Evolutionary conservation across 768 basidiomycete genomes (phyloP).

Genomic region (Trametes coccinea): DNA sequence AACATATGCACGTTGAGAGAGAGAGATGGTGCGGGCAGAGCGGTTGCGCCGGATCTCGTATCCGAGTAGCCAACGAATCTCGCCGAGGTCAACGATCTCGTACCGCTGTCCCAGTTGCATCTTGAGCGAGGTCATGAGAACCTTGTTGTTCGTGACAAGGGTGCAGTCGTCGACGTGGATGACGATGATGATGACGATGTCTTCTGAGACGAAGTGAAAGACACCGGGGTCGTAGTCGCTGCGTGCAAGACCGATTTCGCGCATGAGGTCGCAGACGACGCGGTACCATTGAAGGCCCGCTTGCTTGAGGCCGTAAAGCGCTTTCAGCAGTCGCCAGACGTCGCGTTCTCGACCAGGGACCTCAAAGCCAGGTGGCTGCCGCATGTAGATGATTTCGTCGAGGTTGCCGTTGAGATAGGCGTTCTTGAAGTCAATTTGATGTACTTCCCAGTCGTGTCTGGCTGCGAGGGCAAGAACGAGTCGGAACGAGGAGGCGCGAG

Average conservation of each 20-base stretch:
- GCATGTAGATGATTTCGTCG: constrained; percentile 20
- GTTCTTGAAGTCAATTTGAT: constrained; percentile 37
- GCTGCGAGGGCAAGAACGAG: constrained; percentile 31
- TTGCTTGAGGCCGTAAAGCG: constrained; percentile 35
- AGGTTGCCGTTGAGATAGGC: constrained; percentile 32
- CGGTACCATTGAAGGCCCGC: constrained; percentile 25
- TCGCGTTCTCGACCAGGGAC: constrained; percentile 9
- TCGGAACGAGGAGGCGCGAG: constrained; percentile 29
- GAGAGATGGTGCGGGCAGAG: constrained; percentile 1
- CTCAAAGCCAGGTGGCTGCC: constrained; percentile 3
- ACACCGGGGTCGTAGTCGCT: constrained; percentile 17
- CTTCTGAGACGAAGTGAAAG: not conserved
- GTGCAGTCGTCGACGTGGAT: constrained; percentile 24
- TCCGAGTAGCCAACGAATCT: constrained; percentile 21
- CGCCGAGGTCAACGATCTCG: constrained; percentile 23
- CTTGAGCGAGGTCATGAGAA: constrained; percentile 1
- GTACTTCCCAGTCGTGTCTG: constrained; percentile 27
- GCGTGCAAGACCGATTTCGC: constrained; percentile 11
- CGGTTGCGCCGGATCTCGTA: constrained; percentile 20
- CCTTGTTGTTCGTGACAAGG: not conserved
- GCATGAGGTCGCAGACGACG: constrained; percentile 5
- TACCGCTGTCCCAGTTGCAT: not conserved
- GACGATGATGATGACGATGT: constrained; percentile 4
- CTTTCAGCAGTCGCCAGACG: constrained; percentile 18
- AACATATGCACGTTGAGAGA: constrained; percentile 21